phyloP scores from a whole-genome alignment of 139 green algal genomes.

The Spirogloea muscicola region DNA sequence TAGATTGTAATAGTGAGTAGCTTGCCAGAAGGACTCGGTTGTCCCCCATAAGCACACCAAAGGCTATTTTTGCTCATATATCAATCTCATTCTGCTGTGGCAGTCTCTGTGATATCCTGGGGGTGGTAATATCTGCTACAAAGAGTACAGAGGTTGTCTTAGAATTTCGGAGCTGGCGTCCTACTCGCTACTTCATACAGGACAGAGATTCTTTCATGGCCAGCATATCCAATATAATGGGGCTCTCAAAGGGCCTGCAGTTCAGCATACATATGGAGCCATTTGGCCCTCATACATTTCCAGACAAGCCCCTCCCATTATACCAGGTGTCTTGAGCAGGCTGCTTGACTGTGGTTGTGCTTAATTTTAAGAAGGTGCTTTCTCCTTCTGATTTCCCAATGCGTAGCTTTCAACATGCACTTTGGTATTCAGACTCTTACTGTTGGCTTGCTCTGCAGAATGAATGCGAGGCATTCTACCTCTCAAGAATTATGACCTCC shows the following conservation, averaged over 20 bases:
- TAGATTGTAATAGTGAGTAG: too few species aligned
- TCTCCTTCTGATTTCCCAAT: neutral
- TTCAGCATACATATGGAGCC: conserved; percentile 29
- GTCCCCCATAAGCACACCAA: too few species aligned
- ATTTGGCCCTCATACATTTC: conserved; percentile 16
- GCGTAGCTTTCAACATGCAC: too few species aligned
- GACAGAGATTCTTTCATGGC: conserved; percentile 33
- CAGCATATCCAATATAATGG: conserved; percentile 27
- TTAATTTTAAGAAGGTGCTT: neutral
- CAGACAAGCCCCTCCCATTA: conserved; percentile 27
- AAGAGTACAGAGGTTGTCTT: conserved; percentile 33
- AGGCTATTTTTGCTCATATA: too few species aligned
- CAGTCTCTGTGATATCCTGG: conserved; percentile 41
- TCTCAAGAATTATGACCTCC: conserved; percentile 24
- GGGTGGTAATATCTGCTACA: conserved; percentile 12
- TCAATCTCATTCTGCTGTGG: neutral
- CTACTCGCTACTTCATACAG: conserved; percentile 40
- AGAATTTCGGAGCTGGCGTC: conserved; percentile 29
- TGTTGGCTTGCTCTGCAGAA: conserved; percentile 23
- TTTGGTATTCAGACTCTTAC: too few species aligned
- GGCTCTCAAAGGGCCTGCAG: conserved; percentile 24
- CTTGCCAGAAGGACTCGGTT: too few species aligned
- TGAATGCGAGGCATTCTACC: conserved; percentile 31
- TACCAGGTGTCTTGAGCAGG: conserved; percentile 20
- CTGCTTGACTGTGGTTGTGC: neutral